Evolutionary conservation across 371 early-diverging fungal species (phyloP), one percentile per base, ranked within the genome.

Genomic region (Sporodiniella umbellata): DNA sequence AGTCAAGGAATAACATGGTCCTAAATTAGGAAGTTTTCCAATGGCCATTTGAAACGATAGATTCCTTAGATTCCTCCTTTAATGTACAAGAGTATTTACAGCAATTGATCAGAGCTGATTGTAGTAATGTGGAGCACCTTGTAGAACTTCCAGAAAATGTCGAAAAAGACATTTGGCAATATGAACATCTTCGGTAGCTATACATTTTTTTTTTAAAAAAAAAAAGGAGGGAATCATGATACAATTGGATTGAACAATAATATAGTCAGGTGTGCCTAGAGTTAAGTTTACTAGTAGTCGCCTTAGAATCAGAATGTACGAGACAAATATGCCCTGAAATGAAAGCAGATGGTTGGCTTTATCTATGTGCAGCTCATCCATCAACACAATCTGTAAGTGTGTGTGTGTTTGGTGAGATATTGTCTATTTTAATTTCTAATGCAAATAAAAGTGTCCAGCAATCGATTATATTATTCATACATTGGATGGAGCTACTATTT

Each of bases 401-500:
- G 3, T 14, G 19, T n/a, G 0, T n/a, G 21, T 31, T 37, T 26
- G 4, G 4, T 28, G 10, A 37, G 33, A 46, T 15, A 38, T 18
- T 18, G n/a, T 7, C n/a, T n/a, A n/a, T n/a, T n/a, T n/a, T n/a
- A 7, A 37, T n/a, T 37, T 37, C 7, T 7, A 8, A 19, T 10
- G 21, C n/a, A 43, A 7, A 43, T n/a, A 28, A 43, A 14, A 93
- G 90, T 95, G 95, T 58, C 84, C 86, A 26, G 98, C 98, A 1
- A 88, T 95, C 37, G 93, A 94, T 54, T 97, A 97, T 61, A 82
- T 88, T 28, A 86, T 93, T 18, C 98, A 97, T 66, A 94, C 95
- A 0, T 65, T 95, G 50, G 95, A 97, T 63, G 87, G 89, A 14
- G 90, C 96, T 1, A 87, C 88, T 7, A 80, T 85, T 12, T 63